Conservation (phyloP, 257 asterid genomes). For the Gentiana macrophylla region DNA sequence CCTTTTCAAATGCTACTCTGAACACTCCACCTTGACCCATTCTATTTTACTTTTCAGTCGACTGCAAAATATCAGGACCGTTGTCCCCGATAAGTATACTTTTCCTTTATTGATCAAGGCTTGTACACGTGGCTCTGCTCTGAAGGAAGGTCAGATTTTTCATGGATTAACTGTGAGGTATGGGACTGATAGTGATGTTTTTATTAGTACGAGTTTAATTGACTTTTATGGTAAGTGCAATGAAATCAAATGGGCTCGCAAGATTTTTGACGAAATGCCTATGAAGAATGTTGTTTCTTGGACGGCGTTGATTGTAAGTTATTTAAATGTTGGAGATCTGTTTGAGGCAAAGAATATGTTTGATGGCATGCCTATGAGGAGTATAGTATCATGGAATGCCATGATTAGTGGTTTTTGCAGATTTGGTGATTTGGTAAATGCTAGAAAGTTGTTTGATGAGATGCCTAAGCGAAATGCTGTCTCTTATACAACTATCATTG, state of each 20-base stretch:
- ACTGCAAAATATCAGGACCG: conserved; percentile 26
- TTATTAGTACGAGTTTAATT: conserved; percentile 57
- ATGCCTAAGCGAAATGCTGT: conserved; percentile 46
- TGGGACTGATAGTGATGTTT: conserved; percentile 43
- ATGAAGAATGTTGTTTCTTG: conserved; percentile 51
- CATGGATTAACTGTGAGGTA: conserved; percentile 47
- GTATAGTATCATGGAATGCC: conserved; percentile 52
- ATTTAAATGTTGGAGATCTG: conserved; percentile 32
- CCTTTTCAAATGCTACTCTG: conserved; percentile 38
- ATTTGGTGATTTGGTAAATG: conserved; percentile 45
- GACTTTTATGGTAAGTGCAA: conserved; percentile 64
- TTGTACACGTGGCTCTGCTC: conserved; percentile 31
- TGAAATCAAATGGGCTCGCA: conserved; percentile 41
- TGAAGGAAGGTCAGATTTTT: conserved; percentile 48
- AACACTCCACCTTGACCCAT: conserved; percentile 19
- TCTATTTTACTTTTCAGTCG: conserved; percentile 31
- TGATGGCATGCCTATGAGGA: conserved; percentile 57
- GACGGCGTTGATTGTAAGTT: conserved; percentile 63
- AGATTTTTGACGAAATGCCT: conserved; percentile 48
- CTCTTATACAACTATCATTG: conserved; percentile 50
- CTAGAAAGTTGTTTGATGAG: conserved; percentile 37
- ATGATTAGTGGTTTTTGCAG: conserved; percentile 47
- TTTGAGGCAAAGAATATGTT: conserved; percentile 35
- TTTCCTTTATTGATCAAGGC: conserved; percentile 51
- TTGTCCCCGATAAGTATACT: conserved; percentile 47